These are phyloP conservation scores for Knoxia roxburghii DNA, from an alignment of 257 asterid species.

Conservation along the genomic window DNA sequence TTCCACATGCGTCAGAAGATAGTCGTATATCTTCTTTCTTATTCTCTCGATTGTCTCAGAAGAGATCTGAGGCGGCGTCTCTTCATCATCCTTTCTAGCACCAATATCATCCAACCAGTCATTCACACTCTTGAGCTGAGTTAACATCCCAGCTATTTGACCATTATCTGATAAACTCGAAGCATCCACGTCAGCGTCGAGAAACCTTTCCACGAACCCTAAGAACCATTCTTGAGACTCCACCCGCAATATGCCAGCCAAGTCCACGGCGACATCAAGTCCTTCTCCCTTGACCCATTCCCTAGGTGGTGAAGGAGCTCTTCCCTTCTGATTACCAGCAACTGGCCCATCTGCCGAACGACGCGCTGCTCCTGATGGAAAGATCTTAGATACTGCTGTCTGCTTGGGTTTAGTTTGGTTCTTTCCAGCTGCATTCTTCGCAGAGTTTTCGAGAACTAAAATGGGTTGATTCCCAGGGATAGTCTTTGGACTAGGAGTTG, in stretches of 20 bases:
- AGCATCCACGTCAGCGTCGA: slow-evolving; percentile 79
- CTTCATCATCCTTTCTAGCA: slow-evolving; percentile 53
- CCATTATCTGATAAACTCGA: slow-evolving; percentile 76
- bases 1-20: slow-evolving; percentile 92
- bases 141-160: slow-evolving; percentile 89
- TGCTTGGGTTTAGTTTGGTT: slow-evolving; percentile 41
- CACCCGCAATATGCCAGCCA: slow-evolving; percentile 56
- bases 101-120: slow-evolving; percentile 92
- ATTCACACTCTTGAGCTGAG: slow-evolving; percentile 90
- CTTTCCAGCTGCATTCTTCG: slow-evolving; percentile 44
- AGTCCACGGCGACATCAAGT: slow-evolving; percentile 76
- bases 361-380: slow-evolving; percentile 37
- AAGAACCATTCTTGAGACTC: slow-evolving; percentile 96
- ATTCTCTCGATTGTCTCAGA: slow-evolving; percentile 72
- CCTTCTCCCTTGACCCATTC: slow-evolving; percentile 93
- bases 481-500: slow-evolving; percentile 36
- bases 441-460: slow-evolving; percentile 63
- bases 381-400: slow-evolving; percentile 39
- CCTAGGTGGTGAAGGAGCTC: slow-evolving; percentile 39
- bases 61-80: slow-evolving; percentile 45
- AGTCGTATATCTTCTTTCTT: slow-evolving; percentile 90
- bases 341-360: slow-evolving; percentile 42
- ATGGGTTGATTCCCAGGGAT: slow-evolving; percentile 39
- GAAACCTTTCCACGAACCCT: slow-evolving; percentile 83
- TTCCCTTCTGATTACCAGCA: slow-evolving; percentile 38